phyloP scores from a whole-genome alignment of 2,329 filamentous ascomycete species.

The Ophiostoma pallidulum region DNA sequence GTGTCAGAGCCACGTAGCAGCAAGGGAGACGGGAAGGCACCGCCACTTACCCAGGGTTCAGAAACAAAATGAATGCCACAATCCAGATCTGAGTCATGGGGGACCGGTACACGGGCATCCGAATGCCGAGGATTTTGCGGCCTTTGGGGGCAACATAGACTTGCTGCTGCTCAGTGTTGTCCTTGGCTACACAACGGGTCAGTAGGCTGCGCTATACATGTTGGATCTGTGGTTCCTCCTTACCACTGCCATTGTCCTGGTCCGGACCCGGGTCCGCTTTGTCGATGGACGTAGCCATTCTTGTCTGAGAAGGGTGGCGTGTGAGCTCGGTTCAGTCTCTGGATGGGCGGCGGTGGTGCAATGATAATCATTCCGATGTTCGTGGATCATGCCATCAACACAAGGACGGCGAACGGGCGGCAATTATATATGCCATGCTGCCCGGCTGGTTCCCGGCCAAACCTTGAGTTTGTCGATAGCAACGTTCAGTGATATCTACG shows the following conservation, averaged over 20 bases:
- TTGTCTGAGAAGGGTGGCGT: too few species aligned
- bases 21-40: slow-evolving; percentile 44
- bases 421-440: too few species aligned
- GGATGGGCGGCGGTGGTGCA: too few species aligned
- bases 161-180: background rate
- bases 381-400: too few species aligned
- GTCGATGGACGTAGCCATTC: too few species aligned
- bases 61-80: slow-evolving; percentile 36
- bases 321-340: too few species aligned
- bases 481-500: too few species aligned
- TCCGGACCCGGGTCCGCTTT: too few species aligned
- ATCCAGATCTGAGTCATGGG: slow-evolving; percentile 61
- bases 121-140: slow-evolving; percentile 42
- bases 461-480: too few species aligned
- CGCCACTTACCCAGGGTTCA: slow-evolving; percentile 9
- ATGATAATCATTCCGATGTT: too few species aligned
- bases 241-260: background rate
- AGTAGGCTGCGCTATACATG: background rate
- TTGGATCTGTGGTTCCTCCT: background rate
- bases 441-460: too few species aligned
- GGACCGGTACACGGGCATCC: slow-evolving; percentile 57
- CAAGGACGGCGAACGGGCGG: too few species aligned
- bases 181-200: background rate
- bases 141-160: slow-evolving; percentile 29
- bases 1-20: slow-evolving; percentile 19